These are phyloP conservation scores for Oxyria digyna DNA, from an alignment of 148 eudicot species.

Conservation along the genomic window DNA sequence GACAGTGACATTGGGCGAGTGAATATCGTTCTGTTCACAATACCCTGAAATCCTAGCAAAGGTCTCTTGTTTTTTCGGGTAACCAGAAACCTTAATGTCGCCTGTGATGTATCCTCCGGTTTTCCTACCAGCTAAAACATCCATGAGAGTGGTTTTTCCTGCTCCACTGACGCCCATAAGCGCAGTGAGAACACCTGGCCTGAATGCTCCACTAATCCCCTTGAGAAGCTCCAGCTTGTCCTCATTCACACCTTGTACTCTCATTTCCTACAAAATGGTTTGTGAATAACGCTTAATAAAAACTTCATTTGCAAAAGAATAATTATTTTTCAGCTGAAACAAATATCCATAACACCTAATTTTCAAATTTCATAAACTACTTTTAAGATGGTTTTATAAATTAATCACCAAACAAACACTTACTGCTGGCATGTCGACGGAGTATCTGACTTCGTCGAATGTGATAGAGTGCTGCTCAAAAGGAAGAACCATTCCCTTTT, in stretches of 20 bases:
- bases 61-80: constrained; percentile 62
- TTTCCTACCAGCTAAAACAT: constrained; percentile 80
- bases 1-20: constrained; percentile 72
- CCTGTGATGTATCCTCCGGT: constrained; percentile 78
- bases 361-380: too few relatives aligned
- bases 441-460: constrained; percentile 56
- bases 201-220: constrained; percentile 66
- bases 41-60: constrained; percentile 77
- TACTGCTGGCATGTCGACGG: constrained; percentile 74
- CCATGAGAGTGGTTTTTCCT: constrained; percentile 86
- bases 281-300: too few relatives aligned
- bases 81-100: constrained; percentile 52
- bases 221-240: constrained; percentile 53
- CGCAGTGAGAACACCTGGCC: constrained; percentile 77
- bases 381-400: too few relatives aligned
- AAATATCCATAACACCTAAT: too few relatives aligned
- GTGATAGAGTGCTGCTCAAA: constrained; percentile 60
- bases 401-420: too few relatives aligned
- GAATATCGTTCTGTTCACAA: constrained; percentile 74
- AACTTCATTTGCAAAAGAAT: too few relatives aligned
- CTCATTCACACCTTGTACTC: constrained; percentile 41
- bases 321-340: too few relatives aligned
- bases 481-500: constrained; percentile 63
- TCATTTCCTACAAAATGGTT: constrained; percentile 51
- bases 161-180: constrained; percentile 86